Conservation (phyloP, 441 rosid genomes). For the Macaranga tanarius region DNA sequence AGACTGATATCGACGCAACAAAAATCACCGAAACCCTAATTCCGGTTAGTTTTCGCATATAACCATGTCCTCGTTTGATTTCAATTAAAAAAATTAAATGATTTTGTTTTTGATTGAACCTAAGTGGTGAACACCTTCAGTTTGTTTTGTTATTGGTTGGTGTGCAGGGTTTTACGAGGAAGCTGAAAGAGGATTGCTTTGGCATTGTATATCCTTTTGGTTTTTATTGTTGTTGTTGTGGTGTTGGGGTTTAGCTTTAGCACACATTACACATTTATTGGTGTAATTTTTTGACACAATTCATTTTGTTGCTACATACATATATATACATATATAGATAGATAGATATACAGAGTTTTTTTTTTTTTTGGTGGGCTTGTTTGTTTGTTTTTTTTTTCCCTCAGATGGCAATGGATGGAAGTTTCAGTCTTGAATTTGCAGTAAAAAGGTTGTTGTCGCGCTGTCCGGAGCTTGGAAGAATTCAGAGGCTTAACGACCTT, state of each 20-base stretch:
- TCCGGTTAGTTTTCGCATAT: neutral
- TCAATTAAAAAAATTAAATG: neutral
- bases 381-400: constrained; percentile 7
- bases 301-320: neutral
- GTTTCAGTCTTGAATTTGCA: constrained; percentile 58
- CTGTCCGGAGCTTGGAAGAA: constrained; percentile 53
- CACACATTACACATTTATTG: neutral
- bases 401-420: constrained; percentile 70
- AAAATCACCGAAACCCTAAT: neutral
- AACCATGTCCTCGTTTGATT: neutral
- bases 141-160: neutral
- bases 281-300: neutral
- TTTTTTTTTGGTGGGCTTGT: neutral
- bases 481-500: constrained; percentile 38
- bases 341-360: too few relatives aligned
- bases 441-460: constrained; percentile 63
- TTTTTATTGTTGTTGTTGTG: neutral
- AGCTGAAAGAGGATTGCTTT: neutral
- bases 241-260: neutral
- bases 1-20: too few relatives aligned
- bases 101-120: too few relatives aligned
- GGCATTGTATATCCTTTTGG: neutral
- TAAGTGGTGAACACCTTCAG: neutral
- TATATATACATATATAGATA: neutral
- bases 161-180: neutral